Evolutionary conservation across 305 asterid species (phyloP).

Genomic region (Withania somnifera): DNA sequence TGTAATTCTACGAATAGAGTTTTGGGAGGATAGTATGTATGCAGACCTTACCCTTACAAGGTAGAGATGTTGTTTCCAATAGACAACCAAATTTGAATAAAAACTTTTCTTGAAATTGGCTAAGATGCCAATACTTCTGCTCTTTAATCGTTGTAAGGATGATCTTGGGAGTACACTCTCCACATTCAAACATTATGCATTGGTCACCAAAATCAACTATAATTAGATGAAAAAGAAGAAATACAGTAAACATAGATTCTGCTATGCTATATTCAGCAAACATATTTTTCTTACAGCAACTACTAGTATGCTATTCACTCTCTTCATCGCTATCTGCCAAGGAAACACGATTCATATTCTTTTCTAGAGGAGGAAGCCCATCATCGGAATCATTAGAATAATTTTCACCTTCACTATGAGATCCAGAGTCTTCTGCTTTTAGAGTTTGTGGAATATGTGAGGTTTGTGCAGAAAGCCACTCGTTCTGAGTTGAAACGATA

Average conservation of each 20-base stretch:
- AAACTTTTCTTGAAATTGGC: too few species aligned
- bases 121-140: too few species aligned
- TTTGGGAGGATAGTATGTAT: too few species aligned
- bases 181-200: not conserved
- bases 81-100: too few species aligned
- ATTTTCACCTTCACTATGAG: constrained; percentile 27
- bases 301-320: constrained; percentile 25
- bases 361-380: constrained; percentile 87
- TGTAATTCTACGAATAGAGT: too few species aligned
- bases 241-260: not conserved
- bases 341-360: constrained; percentile 64
- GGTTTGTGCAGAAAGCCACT: constrained; percentile 66
- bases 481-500: constrained; percentile 59
- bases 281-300: not conserved
- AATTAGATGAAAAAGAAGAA: not conserved
- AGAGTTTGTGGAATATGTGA: constrained; percentile 22
- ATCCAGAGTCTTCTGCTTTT: constrained; percentile 29
- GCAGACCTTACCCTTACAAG: too few species aligned
- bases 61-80: too few species aligned
- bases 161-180: not conserved
- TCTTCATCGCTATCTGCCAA: constrained; percentile 56
- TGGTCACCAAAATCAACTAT: not conserved
- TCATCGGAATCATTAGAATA: constrained; percentile 53
- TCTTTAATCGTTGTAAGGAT: not conserved
- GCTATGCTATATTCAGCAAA: not conserved